These are phyloP conservation scores for Microsporum audouinii DNA, from an alignment of 2,329 filamentous ascomycete species.

Conservation along the genomic window DNA sequence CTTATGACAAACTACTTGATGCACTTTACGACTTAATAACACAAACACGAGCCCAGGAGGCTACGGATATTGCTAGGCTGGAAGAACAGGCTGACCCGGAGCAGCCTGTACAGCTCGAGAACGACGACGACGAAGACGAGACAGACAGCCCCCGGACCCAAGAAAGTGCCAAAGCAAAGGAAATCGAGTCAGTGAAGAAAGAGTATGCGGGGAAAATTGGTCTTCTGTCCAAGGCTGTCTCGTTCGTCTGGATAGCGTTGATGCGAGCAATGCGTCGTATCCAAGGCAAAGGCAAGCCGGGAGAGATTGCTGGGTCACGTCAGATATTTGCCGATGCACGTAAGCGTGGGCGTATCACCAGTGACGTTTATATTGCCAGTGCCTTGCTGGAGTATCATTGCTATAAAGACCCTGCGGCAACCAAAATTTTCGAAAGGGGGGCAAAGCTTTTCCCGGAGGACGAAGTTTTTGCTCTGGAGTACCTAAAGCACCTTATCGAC, in stretches of 20 bases:
- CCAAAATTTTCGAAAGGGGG: constrained; percentile 91
- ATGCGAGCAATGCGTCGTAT: constrained; percentile 90
- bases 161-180: constrained; percentile 42
- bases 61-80: constrained; percentile 46
- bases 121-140: constrained; percentile 39
- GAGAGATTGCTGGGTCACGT: constrained; percentile 60
- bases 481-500: constrained; percentile 85
- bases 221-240: constrained; percentile 71
- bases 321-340: constrained; percentile 84
- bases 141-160: constrained; percentile 38
- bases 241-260: constrained; percentile 87
- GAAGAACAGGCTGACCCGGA: constrained; percentile 42
- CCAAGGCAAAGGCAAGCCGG: constrained; percentile 68
- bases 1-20: constrained; percentile 71
- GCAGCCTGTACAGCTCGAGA: constrained; percentile 22
- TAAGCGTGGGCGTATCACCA: constrained; percentile 74
- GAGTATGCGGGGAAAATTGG: constrained; percentile 62
- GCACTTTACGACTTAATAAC: constrained; percentile 79
- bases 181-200: constrained; percentile 49
- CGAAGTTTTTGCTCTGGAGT: constrained; percentile 85
- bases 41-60: constrained; percentile 55
- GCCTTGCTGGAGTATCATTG: constrained; percentile 90
- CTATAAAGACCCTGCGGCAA: constrained; percentile 84
- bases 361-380: constrained; percentile 87
- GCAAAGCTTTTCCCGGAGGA: constrained; percentile 89